Conservation (phyloP, 495 filamentous ascomycete species). For the Xylaria cubensis region DNA sequence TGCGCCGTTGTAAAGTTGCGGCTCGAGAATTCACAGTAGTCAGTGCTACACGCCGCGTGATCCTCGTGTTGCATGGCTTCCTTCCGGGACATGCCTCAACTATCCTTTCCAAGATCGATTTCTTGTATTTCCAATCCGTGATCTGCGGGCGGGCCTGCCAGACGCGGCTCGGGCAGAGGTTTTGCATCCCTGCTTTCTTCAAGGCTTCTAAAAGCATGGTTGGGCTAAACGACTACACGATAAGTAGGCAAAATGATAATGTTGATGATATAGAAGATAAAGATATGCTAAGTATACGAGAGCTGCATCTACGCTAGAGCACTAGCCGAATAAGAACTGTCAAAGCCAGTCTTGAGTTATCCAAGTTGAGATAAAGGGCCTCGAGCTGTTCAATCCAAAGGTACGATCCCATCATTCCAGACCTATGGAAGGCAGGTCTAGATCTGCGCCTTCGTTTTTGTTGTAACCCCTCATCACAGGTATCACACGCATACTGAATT, state of each 20-base stretch:
- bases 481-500: no score
- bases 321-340: no score
- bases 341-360: no score
- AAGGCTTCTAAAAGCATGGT: background rate
- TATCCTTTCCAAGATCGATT: background rate
- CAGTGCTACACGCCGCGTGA: background rate
- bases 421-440: no score
- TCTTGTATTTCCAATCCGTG: background rate
- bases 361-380: no score
- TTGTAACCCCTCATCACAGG: no score
- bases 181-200: background rate
- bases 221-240: background rate
- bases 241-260: background rate
- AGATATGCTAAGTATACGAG: no score
- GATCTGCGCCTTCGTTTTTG: no score
- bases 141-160: background rate
- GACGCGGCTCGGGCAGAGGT: background rate
- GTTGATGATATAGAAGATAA: background rate
- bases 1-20: background rate
- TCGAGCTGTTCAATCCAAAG: no score
- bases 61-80: background rate
- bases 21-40: background rate
- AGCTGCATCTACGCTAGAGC: no score
- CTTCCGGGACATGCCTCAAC: background rate
- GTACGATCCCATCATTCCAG: no score